Evolutionary conservation across 768 basidiomycete species (phyloP).

Genomic region (Naganishia randhawae): DNA sequence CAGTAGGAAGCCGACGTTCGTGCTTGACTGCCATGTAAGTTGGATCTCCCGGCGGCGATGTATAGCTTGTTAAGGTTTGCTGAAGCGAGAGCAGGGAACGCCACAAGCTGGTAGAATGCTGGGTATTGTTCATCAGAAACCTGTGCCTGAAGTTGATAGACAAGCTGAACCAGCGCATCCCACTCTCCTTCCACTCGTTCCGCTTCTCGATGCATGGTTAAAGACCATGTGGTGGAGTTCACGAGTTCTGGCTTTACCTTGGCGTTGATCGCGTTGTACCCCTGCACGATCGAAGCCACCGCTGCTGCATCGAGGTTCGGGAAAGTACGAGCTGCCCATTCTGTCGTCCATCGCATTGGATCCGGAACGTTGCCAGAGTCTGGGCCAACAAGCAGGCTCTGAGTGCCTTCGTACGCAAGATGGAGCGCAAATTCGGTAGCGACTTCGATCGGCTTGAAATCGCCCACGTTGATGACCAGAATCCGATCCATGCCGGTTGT

Average conservation of each 20-base stretch:
- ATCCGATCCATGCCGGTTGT: constrained; percentile 60
- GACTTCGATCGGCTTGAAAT: constrained; percentile 70
- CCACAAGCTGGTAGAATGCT: constrained; percentile 69
- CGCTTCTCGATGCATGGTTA: constrained; percentile 67
- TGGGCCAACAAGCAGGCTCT: constrained; percentile 66
- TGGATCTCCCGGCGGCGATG: constrained; percentile 58
- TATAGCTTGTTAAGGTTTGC: constrained; percentile 61
- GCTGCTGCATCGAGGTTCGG: background rate
- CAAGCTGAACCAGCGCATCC: constrained; percentile 56
- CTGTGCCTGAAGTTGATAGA: constrained; percentile 60
- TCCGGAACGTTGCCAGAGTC: constrained; percentile 56
- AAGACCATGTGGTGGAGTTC: constrained; percentile 61
- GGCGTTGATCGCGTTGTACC: constrained; percentile 56
- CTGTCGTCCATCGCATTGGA: constrained; percentile 50
- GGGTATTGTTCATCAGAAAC: constrained; percentile 56
- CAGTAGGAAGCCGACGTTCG: constrained; percentile 61
- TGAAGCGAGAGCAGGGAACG: constrained; percentile 63
- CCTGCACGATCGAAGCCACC: constrained; percentile 54
- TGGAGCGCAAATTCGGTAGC: constrained; percentile 67
- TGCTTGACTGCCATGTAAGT: constrained; percentile 63
- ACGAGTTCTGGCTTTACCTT: constrained; percentile 63
- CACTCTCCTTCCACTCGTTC: constrained; percentile 59
- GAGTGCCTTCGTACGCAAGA: constrained; percentile 61
- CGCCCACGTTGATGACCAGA: constrained; percentile 73
- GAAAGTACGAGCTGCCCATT: constrained; percentile 28